Percentiles rank a stretch among this genome's conserved stretches.
These are phyloP conservation scores for Zymoseptoria crescenta DNA, from an alignment of 2,329 filamentous ascomycete species.

Conservation along the genomic window DNA sequence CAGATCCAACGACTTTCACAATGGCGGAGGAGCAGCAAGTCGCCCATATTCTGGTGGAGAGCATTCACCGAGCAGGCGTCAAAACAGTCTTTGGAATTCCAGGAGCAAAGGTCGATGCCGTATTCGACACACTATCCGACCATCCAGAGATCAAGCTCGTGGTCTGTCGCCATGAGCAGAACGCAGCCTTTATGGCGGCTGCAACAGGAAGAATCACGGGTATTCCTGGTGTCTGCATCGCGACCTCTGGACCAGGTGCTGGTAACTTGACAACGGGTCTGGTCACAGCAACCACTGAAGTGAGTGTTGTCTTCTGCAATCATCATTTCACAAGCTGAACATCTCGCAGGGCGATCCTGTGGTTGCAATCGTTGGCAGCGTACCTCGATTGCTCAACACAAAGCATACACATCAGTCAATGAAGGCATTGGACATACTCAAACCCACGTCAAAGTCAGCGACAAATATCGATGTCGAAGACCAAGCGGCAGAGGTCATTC, in stretches of 20 bases:
- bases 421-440: slow-evolving; percentile 38
- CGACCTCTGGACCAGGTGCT: slow-evolving; percentile 42
- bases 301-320: neutral
- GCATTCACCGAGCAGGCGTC: slow-evolving; percentile 37
- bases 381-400: slow-evolving; percentile 37
- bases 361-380: slow-evolving; percentile 43
- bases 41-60: slow-evolving; percentile 28
- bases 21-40: slow-evolving; percentile 23
- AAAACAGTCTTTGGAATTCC: slow-evolving; percentile 43
- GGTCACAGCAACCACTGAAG: slow-evolving; percentile 41
- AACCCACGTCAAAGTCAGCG: slow-evolving; percentile 38
- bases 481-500: slow-evolving; percentile 41
- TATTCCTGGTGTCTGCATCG: slow-evolving; percentile 40
- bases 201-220: slow-evolving; percentile 42
- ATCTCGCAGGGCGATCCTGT: slow-evolving; percentile 34
- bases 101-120: slow-evolving; percentile 37
- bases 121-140: slow-evolving; percentile 41
- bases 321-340: neutral
- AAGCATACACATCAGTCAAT: slow-evolving; percentile 44
- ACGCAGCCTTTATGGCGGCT: slow-evolving; percentile 45
- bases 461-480: slow-evolving; percentile 40
- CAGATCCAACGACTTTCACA: neutral
- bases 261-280: slow-evolving; percentile 42
- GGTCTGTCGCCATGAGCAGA: slow-evolving; percentile 44
- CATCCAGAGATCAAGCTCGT: slow-evolving; percentile 42